Evolutionary conservation across 2,329 filamentous ascomycete genomes (phyloP), one percentile per base, ranked within the genome.

Genomic region (Spiromastix sp.): DNA sequence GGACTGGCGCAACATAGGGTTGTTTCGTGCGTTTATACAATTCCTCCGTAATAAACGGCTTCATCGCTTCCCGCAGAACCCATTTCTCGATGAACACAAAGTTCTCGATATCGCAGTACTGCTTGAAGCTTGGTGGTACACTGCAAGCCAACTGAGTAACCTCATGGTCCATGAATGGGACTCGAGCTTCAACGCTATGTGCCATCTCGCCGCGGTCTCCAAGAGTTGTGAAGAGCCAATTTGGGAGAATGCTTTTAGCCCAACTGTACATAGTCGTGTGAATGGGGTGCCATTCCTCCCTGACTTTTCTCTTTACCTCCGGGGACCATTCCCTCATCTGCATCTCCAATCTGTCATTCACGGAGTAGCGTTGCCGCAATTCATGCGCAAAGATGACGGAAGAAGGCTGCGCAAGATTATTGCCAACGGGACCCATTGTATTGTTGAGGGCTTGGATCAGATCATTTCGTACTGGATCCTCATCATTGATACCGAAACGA

Each of bases 11-110:
- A n/a, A 59, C 46, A 42, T 66, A 73, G 0, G 66, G 59, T n/a
- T 67, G 59, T 47, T 73, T 74, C 41, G 53, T 64, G 7, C 66
- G 53, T 19, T 57, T 49, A 47, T 72, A 73, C 4, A 72, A 47
- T 49, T 74, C 70, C 10, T 66, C 52, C 0, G 68, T 69, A 37
- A 73, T 60, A 42, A 64, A 73, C 2, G 68, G 67, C 38, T 58
- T 60, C 13, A 55, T 57, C 0, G 68, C 70, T 43, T 74, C 64
- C 3, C 66, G 61, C 1, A 73, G 57, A 18, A 72, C 62, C 57
- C 64, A 68, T 41, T 74, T 71, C 49, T 72, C 67, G 18, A 37
- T 4, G 15, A 16, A 13, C 5, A 13, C 34, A 5, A 29, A 11
- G 4, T 25, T 9, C 7, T 30, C 30, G 19, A n/a, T 21, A 9